These are phyloP conservation scores for Amanita polypyramis DNA, from an alignment of 768 basidiomycete species.

Conservation along the genomic window DNA sequence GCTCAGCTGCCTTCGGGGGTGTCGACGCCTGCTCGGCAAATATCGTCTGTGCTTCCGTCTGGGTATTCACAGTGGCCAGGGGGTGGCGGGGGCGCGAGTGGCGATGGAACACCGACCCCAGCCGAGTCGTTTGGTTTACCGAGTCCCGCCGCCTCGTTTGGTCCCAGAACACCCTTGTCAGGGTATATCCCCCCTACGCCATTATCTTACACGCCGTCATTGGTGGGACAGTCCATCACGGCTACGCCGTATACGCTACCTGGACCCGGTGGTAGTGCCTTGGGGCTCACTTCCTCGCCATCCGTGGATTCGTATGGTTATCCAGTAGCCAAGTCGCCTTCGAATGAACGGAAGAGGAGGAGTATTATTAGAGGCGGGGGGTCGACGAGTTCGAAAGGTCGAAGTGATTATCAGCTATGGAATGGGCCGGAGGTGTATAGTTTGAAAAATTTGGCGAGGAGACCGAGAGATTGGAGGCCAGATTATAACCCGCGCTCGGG, in stretches of 20 bases:
- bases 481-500: conserved; percentile 24
- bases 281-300: conserved; percentile 7
- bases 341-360: conserved; percentile 11
- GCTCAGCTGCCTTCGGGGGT: neutral
- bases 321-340: neutral
- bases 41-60: neutral
- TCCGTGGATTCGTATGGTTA: conserved; percentile 2
- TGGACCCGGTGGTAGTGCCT: conserved; percentile 1
- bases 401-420: conserved; percentile 6
- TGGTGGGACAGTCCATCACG: conserved; percentile 15
- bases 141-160: conserved; percentile 10
- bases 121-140: neutral
- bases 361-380: conserved; percentile 12
- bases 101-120: conserved; percentile 7
- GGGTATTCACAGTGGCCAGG: neutral
- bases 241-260: conserved; percentile 11
- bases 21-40: neutral
- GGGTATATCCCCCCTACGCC: neutral
- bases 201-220: neutral
- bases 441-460: conserved; percentile 24
- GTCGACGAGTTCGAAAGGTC: conserved; percentile 8
- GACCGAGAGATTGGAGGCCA: conserved; percentile 34
- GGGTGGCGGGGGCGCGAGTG: neutral
- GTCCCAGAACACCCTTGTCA: conserved; percentile 12
- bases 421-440: conserved; percentile 17